These are phyloP conservation scores for Roridomyces roridus DNA, from an alignment of 768 basidiomycete species.

Conservation along the genomic window DNA sequence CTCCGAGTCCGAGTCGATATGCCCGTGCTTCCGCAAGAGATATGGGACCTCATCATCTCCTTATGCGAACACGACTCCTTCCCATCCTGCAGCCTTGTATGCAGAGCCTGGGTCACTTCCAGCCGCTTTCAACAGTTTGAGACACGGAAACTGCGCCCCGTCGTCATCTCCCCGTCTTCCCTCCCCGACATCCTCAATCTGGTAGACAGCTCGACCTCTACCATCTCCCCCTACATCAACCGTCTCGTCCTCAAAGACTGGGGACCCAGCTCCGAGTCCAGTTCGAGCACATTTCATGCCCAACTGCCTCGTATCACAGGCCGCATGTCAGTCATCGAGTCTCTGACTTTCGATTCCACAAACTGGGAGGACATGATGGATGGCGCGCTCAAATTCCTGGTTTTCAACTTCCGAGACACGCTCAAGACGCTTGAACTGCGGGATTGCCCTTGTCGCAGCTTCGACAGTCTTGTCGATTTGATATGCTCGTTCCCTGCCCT, in stretches of 20 bases:
- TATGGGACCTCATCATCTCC: conserved; percentile 10
- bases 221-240: conserved; percentile 10
- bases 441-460: conserved; percentile 2
- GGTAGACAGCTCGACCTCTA: conserved; percentile 12
- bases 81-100: conserved; percentile 10
- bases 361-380: conserved; percentile 13
- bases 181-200: conserved; percentile 22
- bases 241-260: conserved; percentile 13
- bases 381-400: conserved; percentile 12
- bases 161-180: conserved; percentile 8
- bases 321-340: conserved; percentile 13
- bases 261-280: neutral
- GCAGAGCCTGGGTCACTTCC: conserved; percentile 10
- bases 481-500: conserved; percentile 3
- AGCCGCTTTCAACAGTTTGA: conserved; percentile 4
- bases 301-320: conserved; percentile 10
- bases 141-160: conserved; percentile 3
- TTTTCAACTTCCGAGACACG: conserved; percentile 10
- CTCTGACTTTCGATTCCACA: neutral
- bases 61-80: conserved; percentile 2
- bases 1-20: no score
- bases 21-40: conserved; percentile 12
- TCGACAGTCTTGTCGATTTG: conserved; percentile 6
- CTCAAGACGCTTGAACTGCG: conserved; percentile 16
- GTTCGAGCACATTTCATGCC: conserved; percentile 4